Percentiles rank a stretch among this genome's conserved stretches.
Conservation (phyloP, 768 basidiomycete species). For the Tricholoma hemisulphureum region DNA sequence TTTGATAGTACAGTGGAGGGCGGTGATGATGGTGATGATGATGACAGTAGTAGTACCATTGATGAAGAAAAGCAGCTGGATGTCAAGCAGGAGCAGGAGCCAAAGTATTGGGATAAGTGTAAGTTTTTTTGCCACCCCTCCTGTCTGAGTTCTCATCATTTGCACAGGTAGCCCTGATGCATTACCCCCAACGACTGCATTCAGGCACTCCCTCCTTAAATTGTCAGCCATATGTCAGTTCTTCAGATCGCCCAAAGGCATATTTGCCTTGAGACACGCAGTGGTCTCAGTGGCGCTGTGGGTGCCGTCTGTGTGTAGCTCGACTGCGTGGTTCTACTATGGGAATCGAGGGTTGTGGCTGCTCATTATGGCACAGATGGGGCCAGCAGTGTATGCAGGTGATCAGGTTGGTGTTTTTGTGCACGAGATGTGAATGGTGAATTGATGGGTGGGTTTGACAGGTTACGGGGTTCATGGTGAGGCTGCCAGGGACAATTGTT, state of each 20-base stretch:
- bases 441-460: slow-evolving; percentile 4
- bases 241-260: slow-evolving; percentile 41
- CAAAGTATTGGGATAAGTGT: slow-evolving; percentile 10
- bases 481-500: slow-evolving; percentile 32
- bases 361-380: slow-evolving; percentile 45
- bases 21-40: slow-evolving; percentile 21
- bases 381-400: slow-evolving; percentile 42
- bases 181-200: slow-evolving; percentile 35
- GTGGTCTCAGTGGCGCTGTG: slow-evolving; percentile 42
- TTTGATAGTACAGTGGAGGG: slow-evolving; percentile 20
- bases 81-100: not conserved
- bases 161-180: slow-evolving; percentile 40
- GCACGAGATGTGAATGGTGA: not conserved
- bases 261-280: slow-evolving; percentile 39
- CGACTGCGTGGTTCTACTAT: slow-evolving; percentile 44
- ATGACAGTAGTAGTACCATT: no score
- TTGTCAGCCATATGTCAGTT: slow-evolving; percentile 36
- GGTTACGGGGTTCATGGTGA: slow-evolving; percentile 35
- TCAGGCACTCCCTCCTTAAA: slow-evolving; percentile 32
- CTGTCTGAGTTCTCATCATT: not conserved
- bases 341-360: slow-evolving; percentile 44
- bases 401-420: slow-evolving; percentile 33
- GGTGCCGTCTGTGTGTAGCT: slow-evolving; percentile 38
- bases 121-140: not conserved
- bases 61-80: slow-evolving; percentile 6